Conservation (phyloP, 805 yeast species). For the Lipomyces kockii region DNA sequence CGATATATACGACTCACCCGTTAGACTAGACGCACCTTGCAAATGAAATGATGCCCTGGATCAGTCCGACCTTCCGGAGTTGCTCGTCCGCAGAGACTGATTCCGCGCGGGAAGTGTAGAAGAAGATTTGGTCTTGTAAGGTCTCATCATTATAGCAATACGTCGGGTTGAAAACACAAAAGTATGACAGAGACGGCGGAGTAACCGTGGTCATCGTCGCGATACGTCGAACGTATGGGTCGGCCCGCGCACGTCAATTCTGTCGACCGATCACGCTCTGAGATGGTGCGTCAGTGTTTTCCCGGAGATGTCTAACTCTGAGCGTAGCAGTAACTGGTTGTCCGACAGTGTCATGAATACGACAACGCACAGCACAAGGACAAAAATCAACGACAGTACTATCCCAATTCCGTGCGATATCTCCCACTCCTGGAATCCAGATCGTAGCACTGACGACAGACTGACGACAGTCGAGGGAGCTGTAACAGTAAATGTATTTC, state of each 20-base stretch:
- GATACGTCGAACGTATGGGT: neutral
- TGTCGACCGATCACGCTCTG: neutral
- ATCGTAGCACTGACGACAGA: neutral
- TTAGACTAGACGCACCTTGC: conserved; percentile 26
- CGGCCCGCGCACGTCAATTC: neutral
- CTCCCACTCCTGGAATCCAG: neutral
- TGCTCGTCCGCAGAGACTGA: conserved; percentile 33
- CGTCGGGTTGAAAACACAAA: conserved; percentile 33
- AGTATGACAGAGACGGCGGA: conserved; percentile 35
- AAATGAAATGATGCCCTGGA: conserved; percentile 35
- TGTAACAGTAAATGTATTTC: neutral
- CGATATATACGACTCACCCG: neutral
- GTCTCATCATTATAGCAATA: conserved; percentile 31
- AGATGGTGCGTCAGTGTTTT: neutral
- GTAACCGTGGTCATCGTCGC: conserved; percentile 27
- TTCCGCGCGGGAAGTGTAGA: conserved; percentile 30
- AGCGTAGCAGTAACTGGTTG: neutral
- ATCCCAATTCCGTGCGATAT: no score
- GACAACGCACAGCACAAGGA: no score
- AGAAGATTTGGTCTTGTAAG: conserved; percentile 32
- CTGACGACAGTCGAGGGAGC: neutral
- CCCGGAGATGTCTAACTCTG: neutral
- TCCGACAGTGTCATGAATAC: neutral
- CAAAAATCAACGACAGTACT: no score
- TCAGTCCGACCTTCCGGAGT: conserved; percentile 33